Evolutionary conservation across 768 basidiomycete genomes (phyloP), one percentile per base, ranked within the genome.

Genomic region (Stropharia rugosoannulata): DNA sequence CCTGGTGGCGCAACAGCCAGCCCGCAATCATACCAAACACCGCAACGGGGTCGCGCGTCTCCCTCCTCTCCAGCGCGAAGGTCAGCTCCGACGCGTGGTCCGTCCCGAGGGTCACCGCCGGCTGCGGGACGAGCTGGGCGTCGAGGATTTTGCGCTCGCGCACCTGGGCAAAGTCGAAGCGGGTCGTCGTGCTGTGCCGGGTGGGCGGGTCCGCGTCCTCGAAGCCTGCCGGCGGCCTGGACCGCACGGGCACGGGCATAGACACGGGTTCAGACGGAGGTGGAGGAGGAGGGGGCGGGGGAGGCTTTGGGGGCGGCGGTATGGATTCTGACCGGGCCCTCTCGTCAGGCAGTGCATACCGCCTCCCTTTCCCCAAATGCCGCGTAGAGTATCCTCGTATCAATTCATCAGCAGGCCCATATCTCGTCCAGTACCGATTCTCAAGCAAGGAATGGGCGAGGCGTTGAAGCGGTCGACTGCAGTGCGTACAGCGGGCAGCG

Each of bases 1-100:
- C 67, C 0, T 57, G 49, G 35, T 62, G 57, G 12, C 67, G 67
- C 45, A 68, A 46, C 43, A 64, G 27, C 60, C 55, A 59, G 3
- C 47, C 43, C 29, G 57, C 59, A 11, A 37, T 50, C 5, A 39
- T 48, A 22, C 58, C 56, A 35, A 64, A 64, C 18, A 52, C n/a
- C 3, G 42, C 42, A 18, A 43, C 32, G 18, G 51, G 27, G 32
- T 52, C 41, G n/a, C 25, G 5, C 32, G 11, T 12, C 12, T 18
- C 16, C 4, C 5, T 19, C 16, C 19, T 15, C 3, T 7, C 7
- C 29, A 32, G 18, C 13, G 37, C 11, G 11, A 32, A 18, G n/a
- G 51, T 13, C 11, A 52, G 29, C 8, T 35, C 51, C 25, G 18
- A 4, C 4, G 42, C 42, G 13, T 42, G 32, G 19, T 52, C 51